Base-by-base conservation (phyloP, 1,284 basidiomycete species). In the Austroboletus olivaceoglutinosus region DNA sequence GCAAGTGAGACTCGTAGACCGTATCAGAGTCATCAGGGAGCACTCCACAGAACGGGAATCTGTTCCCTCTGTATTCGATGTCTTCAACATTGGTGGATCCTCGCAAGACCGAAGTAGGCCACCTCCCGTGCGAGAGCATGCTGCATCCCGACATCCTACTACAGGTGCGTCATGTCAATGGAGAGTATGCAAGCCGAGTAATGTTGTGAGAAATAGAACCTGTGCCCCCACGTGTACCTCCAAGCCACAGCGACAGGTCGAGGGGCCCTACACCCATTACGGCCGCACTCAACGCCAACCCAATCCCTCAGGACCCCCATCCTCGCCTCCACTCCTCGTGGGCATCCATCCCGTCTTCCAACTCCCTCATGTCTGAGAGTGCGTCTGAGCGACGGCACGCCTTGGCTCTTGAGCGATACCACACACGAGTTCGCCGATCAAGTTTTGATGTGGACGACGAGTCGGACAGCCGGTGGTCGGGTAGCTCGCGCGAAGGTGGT, bases 311-410 rank as follows among this genome's bases (percentile, higher is more conserved):
- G 22, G 60, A 60, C 40, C 21, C 52, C 31, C 59, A 53, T 30
- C n/a, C 54, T 7, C 66, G 63, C 36, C 37, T 49, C 27, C 62
- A 63, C n/a, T 47, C 59, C 16, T 56, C 61, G 19, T 63, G 65
- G 61, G 30, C 66, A 13, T 69, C 68, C 27, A 55, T 65, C 37
- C 54, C 68, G 21, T 58, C 70, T 9, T 73, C 73, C 13, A 76
- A 73, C 42, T 76, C 75, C 5, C 67, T 76, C 46, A 70, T 76
- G 39, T 67, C 72, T 8, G 74, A 76, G 51, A 76, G 68, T 52
- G 71, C 74, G 2, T 67, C 70, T 9, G 75, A 76, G 48, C 60
- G 69, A 43, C 64, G 73, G 27, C 66, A 69, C 10, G 58, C 63
- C 8, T 56, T 54, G 13, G 71, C 70, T 22, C 58, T 67, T 10